These are phyloP conservation scores for Kwoniella mangroviensis DNA, from an alignment of 768 basidiomycete genomes.

Conservation along the genomic window DNA sequence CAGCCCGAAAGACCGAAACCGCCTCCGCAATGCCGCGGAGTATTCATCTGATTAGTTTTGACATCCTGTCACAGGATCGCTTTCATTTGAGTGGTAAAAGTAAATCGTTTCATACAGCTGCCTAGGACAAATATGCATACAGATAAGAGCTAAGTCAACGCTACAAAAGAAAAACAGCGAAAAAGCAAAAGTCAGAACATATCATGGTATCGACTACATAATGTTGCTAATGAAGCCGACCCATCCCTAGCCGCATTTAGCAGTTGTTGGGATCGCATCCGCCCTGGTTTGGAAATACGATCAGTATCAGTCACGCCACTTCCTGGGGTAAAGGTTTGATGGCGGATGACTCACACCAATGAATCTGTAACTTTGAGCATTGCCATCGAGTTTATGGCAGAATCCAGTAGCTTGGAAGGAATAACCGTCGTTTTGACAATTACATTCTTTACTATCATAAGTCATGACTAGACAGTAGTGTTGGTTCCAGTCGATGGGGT, in stretches of 20 bases:
- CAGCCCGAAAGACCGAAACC: no score
- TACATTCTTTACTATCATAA: neutral
- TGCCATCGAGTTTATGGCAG: conserved; percentile 9
- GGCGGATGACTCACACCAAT: conserved; percentile 8
- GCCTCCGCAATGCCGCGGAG: no score
- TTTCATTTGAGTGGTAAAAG: no score
- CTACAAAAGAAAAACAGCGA: neutral
- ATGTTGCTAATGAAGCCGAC: no score
- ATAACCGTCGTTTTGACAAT: conserved; percentile 7
- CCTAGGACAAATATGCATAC: conserved; percentile 12
- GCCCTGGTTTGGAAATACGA: neutral
- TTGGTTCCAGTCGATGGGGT: conserved; percentile 12
- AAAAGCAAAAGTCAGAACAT: neutral
- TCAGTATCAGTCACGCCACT: neutral
- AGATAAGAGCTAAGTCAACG: neutral
- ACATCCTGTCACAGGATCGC: no score
- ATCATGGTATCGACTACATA: no score
- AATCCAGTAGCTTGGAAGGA: conserved; percentile 18
- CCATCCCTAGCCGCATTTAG: neutral
- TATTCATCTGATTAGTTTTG: no score
- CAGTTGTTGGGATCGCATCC: conserved; percentile 5
- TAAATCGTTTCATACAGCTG: no score
- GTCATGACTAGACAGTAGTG: conserved; percentile 10
- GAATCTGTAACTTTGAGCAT: conserved; percentile 14
- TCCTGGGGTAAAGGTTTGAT: neutral